Conservation (phyloP, 345 rosid species). For the Euclidium syriacum region DNA sequence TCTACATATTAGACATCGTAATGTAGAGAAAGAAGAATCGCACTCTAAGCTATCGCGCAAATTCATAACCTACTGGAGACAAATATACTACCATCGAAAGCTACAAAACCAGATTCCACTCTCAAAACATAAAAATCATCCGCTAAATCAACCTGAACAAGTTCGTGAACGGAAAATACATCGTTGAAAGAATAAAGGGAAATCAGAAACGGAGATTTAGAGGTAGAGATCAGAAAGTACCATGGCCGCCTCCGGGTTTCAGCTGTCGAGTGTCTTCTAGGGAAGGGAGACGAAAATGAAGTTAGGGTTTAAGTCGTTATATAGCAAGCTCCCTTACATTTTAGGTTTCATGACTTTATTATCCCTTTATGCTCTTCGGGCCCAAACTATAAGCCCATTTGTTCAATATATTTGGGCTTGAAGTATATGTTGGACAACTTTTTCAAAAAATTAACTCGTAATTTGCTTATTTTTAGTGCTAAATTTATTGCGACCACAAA, state of each 20-base stretch:
- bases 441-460: no score
- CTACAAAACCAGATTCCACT: not conserved
- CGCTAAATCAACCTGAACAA: not conserved
- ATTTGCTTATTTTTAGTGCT: no score
- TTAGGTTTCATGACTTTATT: slow-evolving; percentile 14
- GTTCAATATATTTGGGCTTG: not conserved
- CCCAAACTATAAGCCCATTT: slow-evolving; percentile 8
- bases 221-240: slow-evolving; percentile 9
- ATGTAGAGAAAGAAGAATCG: not conserved
- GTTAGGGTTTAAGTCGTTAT: slow-evolving; percentile 43
- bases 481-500: no score
- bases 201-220: not conserved
- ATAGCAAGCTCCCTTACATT: not conserved
- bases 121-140: not conserved
- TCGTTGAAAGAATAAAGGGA: not conserved
- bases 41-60: not conserved
- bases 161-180: not conserved
- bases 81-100: not conserved
- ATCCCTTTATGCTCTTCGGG: not conserved
- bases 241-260: slow-evolving; percentile 30
- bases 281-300: not conserved
- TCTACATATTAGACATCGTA: not conserved
- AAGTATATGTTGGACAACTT: no score
- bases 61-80: not conserved
- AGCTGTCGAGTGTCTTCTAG: slow-evolving; percentile 11